Evolutionary conservation across 2,329 filamentous ascomycete genomes (phyloP), one percentile per base, ranked within the genome.

Genomic region (Trichocomaceae sp.): DNA sequence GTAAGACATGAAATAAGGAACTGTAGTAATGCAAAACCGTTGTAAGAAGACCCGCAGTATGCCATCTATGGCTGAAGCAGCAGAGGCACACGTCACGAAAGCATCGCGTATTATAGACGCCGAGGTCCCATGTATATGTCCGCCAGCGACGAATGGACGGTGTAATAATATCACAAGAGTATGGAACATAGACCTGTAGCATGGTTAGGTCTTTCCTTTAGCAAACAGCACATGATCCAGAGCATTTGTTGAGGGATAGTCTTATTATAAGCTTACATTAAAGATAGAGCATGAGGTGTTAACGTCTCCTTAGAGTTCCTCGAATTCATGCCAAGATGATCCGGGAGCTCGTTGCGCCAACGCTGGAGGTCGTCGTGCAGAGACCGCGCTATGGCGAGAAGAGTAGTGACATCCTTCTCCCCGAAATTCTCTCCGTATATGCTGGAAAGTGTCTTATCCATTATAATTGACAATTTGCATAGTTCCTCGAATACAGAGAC

Each of bases 1-100:
- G 59, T 82, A 83, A 0, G 77, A 79, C 2, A 83, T 74, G 12
- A 76, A 62, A 59, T 75, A 76, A 0, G 73, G 74, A 0, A 72
- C 74, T 1, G 69, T 67, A 0, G 69, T 69, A 2, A 77, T 63
- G 1, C 70, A 72, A 42, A 75, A 75, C 0, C 68, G 65, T n/a
- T 67, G 64, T 19, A 69, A 66, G 50, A 75, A 77, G 17, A 65
- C 62, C 13, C 56, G 54, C 1, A 69, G 61, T 9, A 72, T 64
- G 56, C 71, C 65, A 17, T 72, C 66, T 37, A 73, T 71, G 49
- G 66, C 64, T 12, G 66, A 65, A 17, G 71, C 67, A 59, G 72
- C 58, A 60, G 58, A 15, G 59, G 69, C 64, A 63, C 72, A 63
- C 59, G 64, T 49, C 62, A 65, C 64, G 48, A 66, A 63, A 5